Conservation (phyloP, 805 yeast genomes). For the Sugiyamaella chiloensis region DNA sequence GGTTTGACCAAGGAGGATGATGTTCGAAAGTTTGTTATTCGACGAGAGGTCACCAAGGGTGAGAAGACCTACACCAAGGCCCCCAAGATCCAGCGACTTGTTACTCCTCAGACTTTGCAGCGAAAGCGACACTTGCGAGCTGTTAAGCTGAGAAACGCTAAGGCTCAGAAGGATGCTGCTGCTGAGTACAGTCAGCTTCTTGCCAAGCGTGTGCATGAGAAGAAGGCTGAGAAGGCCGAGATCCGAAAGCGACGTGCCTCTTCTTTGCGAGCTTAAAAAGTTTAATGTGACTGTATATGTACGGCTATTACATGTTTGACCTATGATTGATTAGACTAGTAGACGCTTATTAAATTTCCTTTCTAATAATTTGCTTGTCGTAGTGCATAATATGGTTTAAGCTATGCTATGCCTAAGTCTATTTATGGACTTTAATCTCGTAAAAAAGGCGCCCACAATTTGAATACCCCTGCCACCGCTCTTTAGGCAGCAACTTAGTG, state of each 20-base stretch:
- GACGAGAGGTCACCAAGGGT: conserved; percentile 98
- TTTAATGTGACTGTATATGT: no score
- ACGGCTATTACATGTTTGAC: conserved; percentile 3
- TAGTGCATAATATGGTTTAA: no score
- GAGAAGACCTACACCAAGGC: conserved; percentile 99
- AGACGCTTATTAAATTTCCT: no score
- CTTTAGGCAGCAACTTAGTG: no score
- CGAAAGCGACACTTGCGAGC: conserved; percentile 97
- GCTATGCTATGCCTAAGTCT: no score
- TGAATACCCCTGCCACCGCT: no score
- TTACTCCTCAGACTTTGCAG: conserved; percentile 98
- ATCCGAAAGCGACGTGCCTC: conserved; percentile 99
- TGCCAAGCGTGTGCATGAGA: conserved; percentile 97
- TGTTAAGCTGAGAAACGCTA: conserved; percentile 93
- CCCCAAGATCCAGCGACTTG: conserved; percentile 99
- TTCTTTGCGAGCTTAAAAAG: conserved; percentile 58
- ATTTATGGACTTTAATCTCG: no score
- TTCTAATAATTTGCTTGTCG: no score
- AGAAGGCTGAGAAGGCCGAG: conserved; percentile 98
- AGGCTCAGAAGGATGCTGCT: conserved; percentile 99
- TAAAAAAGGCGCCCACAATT: no score
- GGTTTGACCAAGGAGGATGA: conserved; percentile 95
- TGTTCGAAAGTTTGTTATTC: conserved; percentile 87
- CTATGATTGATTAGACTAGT: no score
- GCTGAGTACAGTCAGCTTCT: conserved; percentile 99